phyloP scores from a whole-genome alignment of 2,329 filamentous ascomycete genomes.

The Aureobasidium sp. region DNA sequence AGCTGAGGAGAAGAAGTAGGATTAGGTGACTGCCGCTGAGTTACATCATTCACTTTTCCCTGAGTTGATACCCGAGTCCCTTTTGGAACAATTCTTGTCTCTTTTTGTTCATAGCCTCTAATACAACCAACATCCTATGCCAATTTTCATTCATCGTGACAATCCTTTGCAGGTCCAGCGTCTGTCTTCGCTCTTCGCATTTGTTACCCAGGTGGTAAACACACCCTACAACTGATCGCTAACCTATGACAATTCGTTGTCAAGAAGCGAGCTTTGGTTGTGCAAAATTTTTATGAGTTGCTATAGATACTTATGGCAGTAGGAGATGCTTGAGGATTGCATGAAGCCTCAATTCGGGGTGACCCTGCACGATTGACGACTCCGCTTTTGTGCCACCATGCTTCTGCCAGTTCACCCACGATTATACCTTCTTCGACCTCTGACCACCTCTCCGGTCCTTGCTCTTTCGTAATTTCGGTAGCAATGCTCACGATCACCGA shows the following conservation, averaged over 20 bases:
- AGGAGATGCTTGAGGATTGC: no score
- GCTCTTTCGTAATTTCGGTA: background rate
- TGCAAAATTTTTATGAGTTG: no score
- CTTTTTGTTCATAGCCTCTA: background rate
- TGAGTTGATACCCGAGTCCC: background rate
- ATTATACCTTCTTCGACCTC: background rate
- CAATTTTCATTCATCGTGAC: no score
- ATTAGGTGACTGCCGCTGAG: background rate
- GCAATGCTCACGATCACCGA: constrained; percentile 27
- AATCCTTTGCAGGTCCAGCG: no score
- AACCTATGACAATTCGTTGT: no score
- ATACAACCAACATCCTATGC: no score
- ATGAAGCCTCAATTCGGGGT: no score
- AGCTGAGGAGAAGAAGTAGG: background rate
- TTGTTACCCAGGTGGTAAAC: no score
- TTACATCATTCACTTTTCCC: background rate
- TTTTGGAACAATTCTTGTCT: background rate
- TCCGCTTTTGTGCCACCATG: background rate
- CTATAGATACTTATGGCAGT: no score
- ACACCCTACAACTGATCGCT: no score
- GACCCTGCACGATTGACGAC: background rate
- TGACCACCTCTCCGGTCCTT: background rate
- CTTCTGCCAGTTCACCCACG: background rate
- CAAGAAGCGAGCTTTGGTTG: no score
- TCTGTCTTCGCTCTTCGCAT: no score